Evolutionary conservation across 177 flowering plant genomes (phyloP).

Genomic region (Telopea speciosissima): DNA sequence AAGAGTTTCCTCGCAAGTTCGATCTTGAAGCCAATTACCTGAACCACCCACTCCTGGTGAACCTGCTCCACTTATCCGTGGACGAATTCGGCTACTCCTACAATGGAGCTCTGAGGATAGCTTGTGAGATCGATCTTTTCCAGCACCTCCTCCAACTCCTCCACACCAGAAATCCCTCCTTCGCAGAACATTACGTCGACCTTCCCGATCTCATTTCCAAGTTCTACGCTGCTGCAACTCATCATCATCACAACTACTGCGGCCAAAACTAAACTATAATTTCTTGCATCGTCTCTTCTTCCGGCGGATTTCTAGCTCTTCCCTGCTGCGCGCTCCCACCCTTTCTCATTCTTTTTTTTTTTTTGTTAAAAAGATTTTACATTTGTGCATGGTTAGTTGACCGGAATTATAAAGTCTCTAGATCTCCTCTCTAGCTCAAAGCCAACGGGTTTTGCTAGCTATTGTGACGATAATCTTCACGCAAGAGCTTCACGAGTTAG

Average conservation of each 20-base stretch:
- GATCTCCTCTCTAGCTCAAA: no score
- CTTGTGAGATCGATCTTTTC: constrained; percentile 32
- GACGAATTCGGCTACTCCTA: constrained; percentile 37
- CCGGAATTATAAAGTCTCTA: no score
- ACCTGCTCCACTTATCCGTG: constrained; percentile 26
- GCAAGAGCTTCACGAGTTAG: no score
- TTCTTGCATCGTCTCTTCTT: no score
- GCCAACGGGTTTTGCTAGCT: no score
- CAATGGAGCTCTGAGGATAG: constrained; percentile 33
- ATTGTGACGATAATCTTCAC: no score
- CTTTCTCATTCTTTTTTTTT: no score
- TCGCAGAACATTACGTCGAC: constrained; percentile 37
- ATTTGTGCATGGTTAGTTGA: no score
- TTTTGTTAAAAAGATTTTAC: no score
- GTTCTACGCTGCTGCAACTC: constrained; percentile 5
- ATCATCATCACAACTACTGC: background rate
- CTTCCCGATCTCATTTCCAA: constrained; percentile 22
- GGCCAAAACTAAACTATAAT: background rate
- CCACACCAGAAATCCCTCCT: constrained; percentile 20
- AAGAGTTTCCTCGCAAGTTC: constrained; percentile 21
- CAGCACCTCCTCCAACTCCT: constrained; percentile 25
- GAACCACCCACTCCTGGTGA: constrained; percentile 33
- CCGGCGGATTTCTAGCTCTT: no score
- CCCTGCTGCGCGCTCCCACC: no score
- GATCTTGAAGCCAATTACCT: constrained; percentile 34